These are phyloP conservation scores for Colletotrichum sp. DNA, from an alignment of 2,329 filamentous ascomycete genomes.

Conservation along the genomic window DNA sequence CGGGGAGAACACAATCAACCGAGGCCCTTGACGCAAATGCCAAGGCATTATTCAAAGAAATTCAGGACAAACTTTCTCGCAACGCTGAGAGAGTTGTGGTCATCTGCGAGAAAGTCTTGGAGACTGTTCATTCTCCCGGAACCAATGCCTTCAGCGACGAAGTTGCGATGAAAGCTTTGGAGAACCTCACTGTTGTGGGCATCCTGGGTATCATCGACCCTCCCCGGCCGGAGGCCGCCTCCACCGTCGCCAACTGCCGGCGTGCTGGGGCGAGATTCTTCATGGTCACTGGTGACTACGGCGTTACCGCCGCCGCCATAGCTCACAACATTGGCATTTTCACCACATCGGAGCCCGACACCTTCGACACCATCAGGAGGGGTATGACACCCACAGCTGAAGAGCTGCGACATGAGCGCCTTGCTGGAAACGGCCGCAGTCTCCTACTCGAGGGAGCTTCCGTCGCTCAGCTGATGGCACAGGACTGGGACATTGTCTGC, in stretches of 20 bases:
- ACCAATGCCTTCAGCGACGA: not conserved
- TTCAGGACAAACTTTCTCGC: not conserved
- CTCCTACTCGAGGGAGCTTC: not conserved
- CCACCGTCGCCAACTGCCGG: not conserved
- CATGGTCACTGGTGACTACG: not conserved
- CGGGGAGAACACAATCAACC: not conserved
- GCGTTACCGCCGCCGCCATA: not conserved
- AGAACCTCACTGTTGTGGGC: not conserved
- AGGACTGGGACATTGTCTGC: not conserved
- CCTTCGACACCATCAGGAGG: not conserved
- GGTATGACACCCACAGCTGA: constrained; percentile 62
- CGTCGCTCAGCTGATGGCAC: not conserved
- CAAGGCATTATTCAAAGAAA: not conserved
- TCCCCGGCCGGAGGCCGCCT: not conserved
- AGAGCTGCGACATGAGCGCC: not conserved
- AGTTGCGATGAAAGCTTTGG: not conserved
- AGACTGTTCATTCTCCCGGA: not conserved
- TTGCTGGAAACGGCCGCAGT: not conserved
- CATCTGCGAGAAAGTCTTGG: not conserved
- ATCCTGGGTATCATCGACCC: not conserved
- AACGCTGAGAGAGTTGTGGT: not conserved
- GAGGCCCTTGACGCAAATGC: not conserved
- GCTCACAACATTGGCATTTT: not conserved
- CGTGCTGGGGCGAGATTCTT: not conserved
- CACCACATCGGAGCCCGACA: not conserved